Evolutionary conservation across 257 asterid species (phyloP), one percentile per base, ranked within the genome.

Genomic region (Solanum virginianum): DNA sequence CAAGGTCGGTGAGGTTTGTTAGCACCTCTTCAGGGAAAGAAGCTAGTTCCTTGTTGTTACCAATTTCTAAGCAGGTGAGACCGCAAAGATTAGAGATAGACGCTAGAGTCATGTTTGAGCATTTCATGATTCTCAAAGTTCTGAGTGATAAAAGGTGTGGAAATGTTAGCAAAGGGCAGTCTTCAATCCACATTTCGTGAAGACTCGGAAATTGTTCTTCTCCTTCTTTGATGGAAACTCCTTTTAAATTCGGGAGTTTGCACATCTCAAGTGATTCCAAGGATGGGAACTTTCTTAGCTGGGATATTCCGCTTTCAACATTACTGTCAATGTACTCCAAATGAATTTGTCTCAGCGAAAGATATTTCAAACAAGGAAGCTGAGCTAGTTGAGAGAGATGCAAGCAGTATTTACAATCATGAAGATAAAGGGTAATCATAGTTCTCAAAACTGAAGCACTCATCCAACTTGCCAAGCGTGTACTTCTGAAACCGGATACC

Each of bases 401-500:
- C 8, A 74, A 84, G 60, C 83, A 89, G 90, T 82, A 81, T 89
- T 22, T 32, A 54, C 57, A 89, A 57, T 80, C 63, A 22, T 56
- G 53, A 54, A 80, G 26, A 80, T 26, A 36, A 65, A 88, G 24
- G 17, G 36, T 13, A 10, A 59, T 29, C 32, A 89, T 8, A 0
- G 86, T 82, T 49, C 43, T 74, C 65, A 89, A 32, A 32, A 53
- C 56, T 41, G 88, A 80, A 62, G 51, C 68, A 32, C 54, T 80
- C 70, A 86, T 86, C 92, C 92, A 88, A 77, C 13, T 20, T 4
- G 92, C 87, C 81, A 89, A 80, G 18, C 17, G 0, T 53, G 75
- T 69, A 43, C 90, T 89, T 16, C 8, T 66, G 83, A 88, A 89
- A 6, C 89, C 77, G 0, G 4, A 1, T 83, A 88, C 80, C 6